These are phyloP conservation scores for Aurantiochytrium sp. DNA, from an alignment of 108 stramenopile species.

Conservation along the genomic window DNA sequence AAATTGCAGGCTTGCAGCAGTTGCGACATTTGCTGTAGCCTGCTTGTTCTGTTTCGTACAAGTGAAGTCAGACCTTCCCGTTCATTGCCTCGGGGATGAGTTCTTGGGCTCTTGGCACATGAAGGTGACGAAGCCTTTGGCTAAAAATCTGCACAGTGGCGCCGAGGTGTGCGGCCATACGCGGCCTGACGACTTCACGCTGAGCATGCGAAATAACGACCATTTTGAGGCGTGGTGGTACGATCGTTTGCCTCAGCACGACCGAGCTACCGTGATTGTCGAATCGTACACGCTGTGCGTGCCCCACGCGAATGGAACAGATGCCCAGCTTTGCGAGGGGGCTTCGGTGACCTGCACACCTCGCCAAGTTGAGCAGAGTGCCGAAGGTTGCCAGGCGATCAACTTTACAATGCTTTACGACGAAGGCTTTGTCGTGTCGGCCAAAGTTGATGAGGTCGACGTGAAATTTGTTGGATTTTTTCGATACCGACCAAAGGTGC, in stretches of 20 bases:
- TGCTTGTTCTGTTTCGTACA: no score
- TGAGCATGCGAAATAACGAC: neutral
- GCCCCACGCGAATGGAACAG: neutral
- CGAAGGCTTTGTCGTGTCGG: neutral
- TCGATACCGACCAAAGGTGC: neutral
- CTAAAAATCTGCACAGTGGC: neutral
- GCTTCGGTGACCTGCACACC: neutral
- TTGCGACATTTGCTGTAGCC: no score
- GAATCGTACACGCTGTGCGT: neutral
- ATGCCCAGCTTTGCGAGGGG: neutral
- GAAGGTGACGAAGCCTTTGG: neutral
- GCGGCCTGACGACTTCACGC: neutral
- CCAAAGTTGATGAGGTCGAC: neutral
- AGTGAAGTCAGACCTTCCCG: neutral
- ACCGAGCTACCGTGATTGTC: neutral
- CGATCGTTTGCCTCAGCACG: neutral
- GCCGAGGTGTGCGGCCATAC: neutral
- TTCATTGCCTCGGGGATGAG: constrained; percentile 11
- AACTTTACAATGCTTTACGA: neutral
- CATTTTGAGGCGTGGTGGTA: neutral
- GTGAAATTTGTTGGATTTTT: neutral
- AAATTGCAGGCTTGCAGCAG: no score
- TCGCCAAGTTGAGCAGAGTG: neutral
- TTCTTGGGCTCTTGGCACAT: neutral
- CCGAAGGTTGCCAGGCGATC: neutral